phyloP scores from a whole-genome alignment of 148 eudicot species.

The Rhododendron molle region DNA sequence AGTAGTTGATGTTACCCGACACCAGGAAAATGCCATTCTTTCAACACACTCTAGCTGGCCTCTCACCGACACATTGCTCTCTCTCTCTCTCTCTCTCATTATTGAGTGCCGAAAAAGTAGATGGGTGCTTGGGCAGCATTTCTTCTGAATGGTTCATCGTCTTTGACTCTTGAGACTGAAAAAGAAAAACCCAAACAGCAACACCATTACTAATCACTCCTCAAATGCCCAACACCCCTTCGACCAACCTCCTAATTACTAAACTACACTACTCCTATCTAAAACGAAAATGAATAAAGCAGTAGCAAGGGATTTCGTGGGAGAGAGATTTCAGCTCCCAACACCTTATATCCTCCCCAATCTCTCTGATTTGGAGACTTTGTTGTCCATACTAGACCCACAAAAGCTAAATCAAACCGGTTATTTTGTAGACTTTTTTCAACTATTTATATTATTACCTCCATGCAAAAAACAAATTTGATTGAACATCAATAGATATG shows the following conservation, averaged over 20 bases:
- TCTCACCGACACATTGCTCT: background rate
- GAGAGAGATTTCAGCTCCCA: background rate
- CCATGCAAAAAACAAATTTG: no score
- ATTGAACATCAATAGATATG: background rate
- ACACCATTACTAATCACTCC: background rate
- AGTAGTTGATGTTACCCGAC: background rate
- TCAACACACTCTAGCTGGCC: background rate
- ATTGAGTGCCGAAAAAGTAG: background rate
- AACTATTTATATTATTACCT: no score
- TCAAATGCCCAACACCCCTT: background rate
- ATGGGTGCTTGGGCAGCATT: background rate
- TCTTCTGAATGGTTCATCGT: background rate
- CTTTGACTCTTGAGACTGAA: background rate
- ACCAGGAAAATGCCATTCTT: background rate
- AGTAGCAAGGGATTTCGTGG: background rate
- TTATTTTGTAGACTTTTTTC: no score
- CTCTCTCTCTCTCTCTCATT: slow-evolving; percentile 1
- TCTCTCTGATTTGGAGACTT: background rate
- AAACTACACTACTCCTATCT: background rate
- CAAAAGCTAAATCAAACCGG: background rate
- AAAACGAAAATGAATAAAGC: background rate
- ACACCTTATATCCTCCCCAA: background rate
- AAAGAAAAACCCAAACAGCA: background rate
- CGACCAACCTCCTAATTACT: background rate
- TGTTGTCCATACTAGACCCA: background rate